Evolutionary conservation across 2,329 filamentous ascomycete species (phyloP).

Genomic region (Aaosphaeria pasadenensis): DNA sequence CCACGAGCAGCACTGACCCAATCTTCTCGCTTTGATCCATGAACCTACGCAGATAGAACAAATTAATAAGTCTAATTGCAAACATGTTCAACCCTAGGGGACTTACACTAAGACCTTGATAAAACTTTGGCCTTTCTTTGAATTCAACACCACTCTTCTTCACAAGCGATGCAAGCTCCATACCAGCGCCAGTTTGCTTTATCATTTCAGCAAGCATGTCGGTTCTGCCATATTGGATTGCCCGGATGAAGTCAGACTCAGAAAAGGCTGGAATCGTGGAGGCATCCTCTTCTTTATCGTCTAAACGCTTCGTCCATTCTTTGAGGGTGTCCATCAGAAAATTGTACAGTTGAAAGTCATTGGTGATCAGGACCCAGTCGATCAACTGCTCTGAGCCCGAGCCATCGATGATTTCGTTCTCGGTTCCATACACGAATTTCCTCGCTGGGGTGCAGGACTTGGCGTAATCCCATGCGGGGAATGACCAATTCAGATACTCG

Average conservation of each 20-base stretch:
- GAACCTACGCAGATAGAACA: constrained; percentile 40
- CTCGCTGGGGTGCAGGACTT: constrained; percentile 1
- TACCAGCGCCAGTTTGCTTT: constrained; percentile 62
- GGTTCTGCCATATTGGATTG: constrained; percentile 49
- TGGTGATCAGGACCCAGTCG: constrained; percentile 48
- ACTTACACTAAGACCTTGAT: constrained; percentile 66
- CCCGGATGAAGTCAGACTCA: constrained; percentile 33
- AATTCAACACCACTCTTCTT: constrained; percentile 63
- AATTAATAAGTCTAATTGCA: background rate
- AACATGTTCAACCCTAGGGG: background rate
- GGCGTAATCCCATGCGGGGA: constrained; percentile 1
- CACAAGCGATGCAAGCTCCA: constrained; percentile 66
- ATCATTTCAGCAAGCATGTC: constrained; percentile 64
- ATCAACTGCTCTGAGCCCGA: constrained; percentile 24
- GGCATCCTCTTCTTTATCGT: background rate
- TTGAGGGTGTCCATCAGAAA: constrained; percentile 57
- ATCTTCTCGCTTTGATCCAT: constrained; percentile 69
- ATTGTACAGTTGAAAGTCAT: constrained; percentile 55
- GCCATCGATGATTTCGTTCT: constrained; percentile 4
- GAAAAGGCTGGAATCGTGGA: constrained; percentile 7
- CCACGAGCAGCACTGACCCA: constrained; percentile 67
- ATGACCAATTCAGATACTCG: constrained; percentile 45
- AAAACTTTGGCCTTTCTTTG: constrained; percentile 65
- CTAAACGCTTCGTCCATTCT: constrained; percentile 37
- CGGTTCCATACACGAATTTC: constrained; percentile 7